Percentiles rank a stretch among this genome's conserved stretches.
Evolutionary conservation across 2,329 filamentous ascomycete genomes (phyloP).

Genomic region (Apiospora sp.): DNA sequence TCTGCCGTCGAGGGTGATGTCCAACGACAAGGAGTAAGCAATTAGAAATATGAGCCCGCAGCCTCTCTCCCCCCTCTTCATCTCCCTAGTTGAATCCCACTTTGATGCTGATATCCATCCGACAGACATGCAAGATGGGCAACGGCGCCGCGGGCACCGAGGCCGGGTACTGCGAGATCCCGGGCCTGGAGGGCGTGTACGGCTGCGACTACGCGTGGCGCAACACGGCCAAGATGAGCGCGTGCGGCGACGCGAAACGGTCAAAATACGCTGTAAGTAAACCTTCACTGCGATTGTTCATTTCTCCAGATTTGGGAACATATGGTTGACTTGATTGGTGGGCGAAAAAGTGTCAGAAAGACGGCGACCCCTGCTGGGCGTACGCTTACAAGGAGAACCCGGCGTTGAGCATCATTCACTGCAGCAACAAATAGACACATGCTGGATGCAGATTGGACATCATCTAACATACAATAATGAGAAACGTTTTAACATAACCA

Average conservation of each 20-base stretch:
- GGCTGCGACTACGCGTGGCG: slow-evolving; percentile 23
- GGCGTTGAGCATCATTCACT: neutral
- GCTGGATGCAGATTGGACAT: neutral
- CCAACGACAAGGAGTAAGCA: neutral
- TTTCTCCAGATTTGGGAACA: neutral
- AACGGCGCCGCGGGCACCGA: neutral
- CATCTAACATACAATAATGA: too few species aligned
- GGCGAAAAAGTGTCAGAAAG: neutral
- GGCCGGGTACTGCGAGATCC: slow-evolving; percentile 4
- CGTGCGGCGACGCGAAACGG: slow-evolving; percentile 3
- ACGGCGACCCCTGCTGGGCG: slow-evolving; percentile 21
- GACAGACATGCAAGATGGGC: slow-evolving; percentile 7
- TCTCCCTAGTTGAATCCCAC: too few species aligned
- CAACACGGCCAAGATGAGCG: slow-evolving; percentile 1
- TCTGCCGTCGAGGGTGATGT: neutral
- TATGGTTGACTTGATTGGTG: neutral
- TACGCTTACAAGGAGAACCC: slow-evolving; percentile 12
- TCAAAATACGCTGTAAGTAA: slow-evolving; percentile 24
- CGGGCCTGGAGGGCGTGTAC: neutral
- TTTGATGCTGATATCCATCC: neutral
- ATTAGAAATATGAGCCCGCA: too few species aligned
- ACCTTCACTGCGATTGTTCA: neutral
- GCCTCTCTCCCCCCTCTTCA: too few species aligned
- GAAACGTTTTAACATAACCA: neutral
- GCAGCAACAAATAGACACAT: slow-evolving; percentile 9